Evolutionary conservation across 2,329 filamentous ascomycete genomes (phyloP).

Genomic region (Aureobasidium pullulans): DNA sequence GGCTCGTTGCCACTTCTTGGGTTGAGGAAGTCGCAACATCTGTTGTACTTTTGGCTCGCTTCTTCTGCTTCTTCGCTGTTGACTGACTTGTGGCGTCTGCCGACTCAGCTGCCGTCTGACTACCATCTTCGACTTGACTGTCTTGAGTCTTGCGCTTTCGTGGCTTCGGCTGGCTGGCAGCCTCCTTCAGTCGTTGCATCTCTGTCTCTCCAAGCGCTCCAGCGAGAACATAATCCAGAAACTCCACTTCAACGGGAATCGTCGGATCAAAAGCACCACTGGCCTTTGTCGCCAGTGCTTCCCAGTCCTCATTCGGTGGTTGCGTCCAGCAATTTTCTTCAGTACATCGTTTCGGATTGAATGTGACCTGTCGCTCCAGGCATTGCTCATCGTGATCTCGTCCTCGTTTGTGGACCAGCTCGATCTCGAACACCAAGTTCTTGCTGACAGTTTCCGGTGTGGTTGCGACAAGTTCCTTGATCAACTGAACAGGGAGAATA

Average conservation of each 20-base stretch:
- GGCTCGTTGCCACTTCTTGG: not conserved
- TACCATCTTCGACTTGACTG: not conserved
- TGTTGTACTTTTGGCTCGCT: too few relatives aligned
- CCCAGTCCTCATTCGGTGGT: slow-evolving; percentile 23
- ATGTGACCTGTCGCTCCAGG: slow-evolving; percentile 28
- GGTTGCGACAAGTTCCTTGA: slow-evolving; percentile 19
- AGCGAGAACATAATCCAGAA: slow-evolving; percentile 28
- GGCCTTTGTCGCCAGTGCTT: slow-evolving; percentile 25
- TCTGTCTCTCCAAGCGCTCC: slow-evolving; percentile 22
- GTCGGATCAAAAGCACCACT: slow-evolving; percentile 27
- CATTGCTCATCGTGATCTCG: slow-evolving; percentile 20
- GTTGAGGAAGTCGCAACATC: not conserved
- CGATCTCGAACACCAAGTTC: slow-evolving; percentile 25
- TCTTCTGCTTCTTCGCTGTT: not conserved
- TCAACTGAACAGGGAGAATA: slow-evolving; percentile 31
- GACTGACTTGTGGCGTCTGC: not conserved
- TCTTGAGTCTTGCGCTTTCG: slow-evolving; percentile 6
- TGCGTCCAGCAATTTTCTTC: not conserved
- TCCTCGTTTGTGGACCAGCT: slow-evolving; percentile 23
- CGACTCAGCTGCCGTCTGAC: not conserved
- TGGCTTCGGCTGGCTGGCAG: not conserved
- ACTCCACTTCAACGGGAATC: slow-evolving; percentile 29
- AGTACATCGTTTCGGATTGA: slow-evolving; percentile 14
- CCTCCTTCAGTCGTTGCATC: not conserved
- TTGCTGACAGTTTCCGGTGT: slow-evolving; percentile 16